phyloP scores from a whole-genome alignment of 2,329 filamentous ascomycete species.

The Aspergillus hortae region DNA sequence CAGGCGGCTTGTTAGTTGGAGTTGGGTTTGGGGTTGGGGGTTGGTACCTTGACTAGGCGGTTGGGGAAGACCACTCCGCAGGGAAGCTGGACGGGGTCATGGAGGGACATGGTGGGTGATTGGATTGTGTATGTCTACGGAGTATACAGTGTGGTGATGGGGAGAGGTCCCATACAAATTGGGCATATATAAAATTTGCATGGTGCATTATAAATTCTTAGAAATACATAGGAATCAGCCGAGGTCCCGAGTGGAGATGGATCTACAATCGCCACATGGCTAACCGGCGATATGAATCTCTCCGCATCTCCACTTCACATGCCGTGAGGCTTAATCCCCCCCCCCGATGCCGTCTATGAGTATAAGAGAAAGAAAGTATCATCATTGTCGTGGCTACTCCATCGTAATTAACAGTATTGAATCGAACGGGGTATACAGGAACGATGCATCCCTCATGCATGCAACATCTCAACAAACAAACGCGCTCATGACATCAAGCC shows the following conservation, averaged over 20 bases:
- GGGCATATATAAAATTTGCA: background rate
- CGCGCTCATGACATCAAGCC: slow-evolving; percentile 17
- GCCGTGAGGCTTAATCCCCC: background rate
- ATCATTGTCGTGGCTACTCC: background rate
- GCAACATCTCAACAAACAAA: slow-evolving; percentile 12
- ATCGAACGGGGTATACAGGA: slow-evolving; percentile 22
- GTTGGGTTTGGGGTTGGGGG: background rate
- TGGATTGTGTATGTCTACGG: background rate
- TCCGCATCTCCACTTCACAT: slow-evolving; percentile 8
- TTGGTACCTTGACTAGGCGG: slow-evolving; percentile 45
- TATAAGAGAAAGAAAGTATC: background rate
- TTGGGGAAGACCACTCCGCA: slow-evolving; percentile 57
- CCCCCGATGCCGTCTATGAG: background rate
- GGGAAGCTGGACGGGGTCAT: slow-evolving; percentile 48
- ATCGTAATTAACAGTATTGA: slow-evolving; percentile 9
- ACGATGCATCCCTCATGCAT: slow-evolving; percentile 13
- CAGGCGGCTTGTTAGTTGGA: slow-evolving; percentile 13
- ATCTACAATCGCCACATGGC: background rate
- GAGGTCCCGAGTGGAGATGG: background rate
- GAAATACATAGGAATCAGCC: background rate
- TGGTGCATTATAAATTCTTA: too few species aligned
- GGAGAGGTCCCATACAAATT: background rate
- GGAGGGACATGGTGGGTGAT: slow-evolving; percentile 21
- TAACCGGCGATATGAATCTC: slow-evolving; percentile 3
- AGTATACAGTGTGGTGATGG: background rate